A percentile compares a stretch with the other conserved stretches of the same genome.
These are phyloP conservation scores for Fraxinus xanthoxyloides DNA, from an alignment of 305 asterid genomes.

Conservation along the genomic window DNA sequence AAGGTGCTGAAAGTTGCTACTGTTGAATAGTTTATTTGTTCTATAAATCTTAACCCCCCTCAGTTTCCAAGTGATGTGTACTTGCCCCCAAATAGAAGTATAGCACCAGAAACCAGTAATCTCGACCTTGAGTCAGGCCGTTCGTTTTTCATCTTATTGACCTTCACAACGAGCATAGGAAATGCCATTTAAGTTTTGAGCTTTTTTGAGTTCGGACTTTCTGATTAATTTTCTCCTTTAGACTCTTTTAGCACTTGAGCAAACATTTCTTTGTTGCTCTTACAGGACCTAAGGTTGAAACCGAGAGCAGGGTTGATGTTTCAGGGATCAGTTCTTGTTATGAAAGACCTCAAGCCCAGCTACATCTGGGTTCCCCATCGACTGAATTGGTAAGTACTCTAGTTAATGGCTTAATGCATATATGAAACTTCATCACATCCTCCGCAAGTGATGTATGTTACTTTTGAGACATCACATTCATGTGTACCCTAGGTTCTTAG, in stretches of 20 bases:
- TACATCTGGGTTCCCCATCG: constrained; percentile 12
- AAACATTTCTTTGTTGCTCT: constrained; percentile 18
- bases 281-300: constrained; percentile 41
- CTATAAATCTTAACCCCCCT: not conserved
- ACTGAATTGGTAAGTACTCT: constrained; percentile 22
- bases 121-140: not conserved
- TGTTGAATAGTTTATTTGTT: not conserved
- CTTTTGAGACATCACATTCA: not conserved
- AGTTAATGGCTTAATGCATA: not conserved
- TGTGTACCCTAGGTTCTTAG: not conserved
- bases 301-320: constrained; percentile 32
- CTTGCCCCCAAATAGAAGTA: not conserved
- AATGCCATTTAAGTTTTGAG: not conserved
- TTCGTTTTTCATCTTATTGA: not conserved
- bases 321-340: constrained; percentile 31
- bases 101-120: not conserved
- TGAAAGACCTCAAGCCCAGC: constrained; percentile 31
- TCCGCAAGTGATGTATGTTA: not conserved
- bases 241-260: constrained; percentile 6
- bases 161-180: not conserved
- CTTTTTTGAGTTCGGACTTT: not conserved
- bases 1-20: not conserved
- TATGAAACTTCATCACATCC: not conserved
- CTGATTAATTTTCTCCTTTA: not conserved
- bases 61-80: not conserved